These are phyloP conservation scores for Neonectria neomacrospora DNA, from an alignment of 2,329 filamentous ascomycete genomes.

Conservation along the genomic window DNA sequence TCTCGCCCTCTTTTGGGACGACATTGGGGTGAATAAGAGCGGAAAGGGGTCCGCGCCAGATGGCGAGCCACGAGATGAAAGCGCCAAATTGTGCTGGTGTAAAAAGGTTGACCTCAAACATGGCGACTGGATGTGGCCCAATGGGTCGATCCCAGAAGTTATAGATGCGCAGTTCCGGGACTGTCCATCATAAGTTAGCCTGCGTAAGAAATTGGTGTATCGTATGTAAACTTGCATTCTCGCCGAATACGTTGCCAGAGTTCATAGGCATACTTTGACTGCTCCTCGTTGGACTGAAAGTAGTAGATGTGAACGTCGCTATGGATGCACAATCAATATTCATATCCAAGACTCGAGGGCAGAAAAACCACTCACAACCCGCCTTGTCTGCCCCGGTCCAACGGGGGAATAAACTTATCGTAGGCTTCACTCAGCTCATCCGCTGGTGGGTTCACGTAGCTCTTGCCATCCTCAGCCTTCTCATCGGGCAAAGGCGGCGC, in stretches of 20 bases:
- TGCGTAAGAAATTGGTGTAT: fast-evolving
- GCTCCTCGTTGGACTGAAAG: conserved; percentile 69
- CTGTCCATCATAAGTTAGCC: conserved; percentile 52
- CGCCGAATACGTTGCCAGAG: conserved; percentile 82
- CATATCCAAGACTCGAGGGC: background rate
- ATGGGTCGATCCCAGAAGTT: conserved; percentile 79
- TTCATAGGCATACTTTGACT: conserved; percentile 74
- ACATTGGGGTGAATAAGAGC: conserved; percentile 88
- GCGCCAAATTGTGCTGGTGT: conserved; percentile 89
- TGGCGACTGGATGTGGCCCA: conserved; percentile 84
- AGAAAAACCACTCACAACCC: conserved; percentile 70
- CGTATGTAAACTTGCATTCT: conserved; percentile 69
- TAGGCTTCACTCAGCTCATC: conserved; percentile 75
- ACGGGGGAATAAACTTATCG: conserved; percentile 72
- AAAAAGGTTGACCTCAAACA: conserved; percentile 94
- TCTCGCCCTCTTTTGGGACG: conserved; percentile 53
- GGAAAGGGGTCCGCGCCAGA: conserved; percentile 83
- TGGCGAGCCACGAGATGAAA: conserved; percentile 85
- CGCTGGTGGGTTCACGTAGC: conserved; percentile 73
- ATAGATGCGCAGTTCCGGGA: conserved; percentile 88
- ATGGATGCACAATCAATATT: background rate
- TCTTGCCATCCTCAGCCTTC: conserved; percentile 79
- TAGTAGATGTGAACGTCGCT: conserved; percentile 90
- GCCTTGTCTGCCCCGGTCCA: conserved; percentile 72
- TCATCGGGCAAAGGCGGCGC: conserved; percentile 68